Base-by-base conservation (phyloP, 2,329 filamentous ascomycete species). In the Cordyceps fumosorosea region DNA sequence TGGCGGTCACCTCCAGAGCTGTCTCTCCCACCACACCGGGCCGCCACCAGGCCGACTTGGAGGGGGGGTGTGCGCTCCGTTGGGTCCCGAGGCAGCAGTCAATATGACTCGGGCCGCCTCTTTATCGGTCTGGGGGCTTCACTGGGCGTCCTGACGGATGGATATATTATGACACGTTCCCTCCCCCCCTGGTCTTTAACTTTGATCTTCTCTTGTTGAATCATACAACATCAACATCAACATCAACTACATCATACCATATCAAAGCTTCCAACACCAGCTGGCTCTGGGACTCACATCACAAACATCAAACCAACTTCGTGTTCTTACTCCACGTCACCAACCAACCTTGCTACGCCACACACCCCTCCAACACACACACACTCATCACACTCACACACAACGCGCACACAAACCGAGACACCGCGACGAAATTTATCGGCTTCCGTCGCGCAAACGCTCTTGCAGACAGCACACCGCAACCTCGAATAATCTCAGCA, bases 101-200 rank as follows among this genome's bases (percentile, higher is more conserved):
- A 52, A 52, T 57, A 62, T 62, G 60, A 62, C 60, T 62, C 60
- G 60, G 56, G 60, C 47, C 53, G 34, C 47, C 51, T 54, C 20
- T 37, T 56, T 60, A 3, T 22, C 16, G 50, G 53, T 48, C 57
- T 29, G 40, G 32, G 60, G 29, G 29, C 29, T 22, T 52, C 53
- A 18, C 32, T n/a, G 42, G 58, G 40, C 56, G 37, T 40, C 42
- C 26, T 37, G 40, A 48, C 42, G 48, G 34, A 56, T 42, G 40
- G 8, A 44, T 57, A 57, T 62, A 56, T 62, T 56, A 60, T 60
- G 51, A 47, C 32, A 20, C 57, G 34, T n/a, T 29, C 51, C 53
- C 34, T 16, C 40, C 51, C 53, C 29, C 51, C 53, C 34, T 12
- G 47, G 54, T 24, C 20, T 29, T 20, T 24, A 18, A 37, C 11